A percentile compares a stretch with the other conserved stretches of the same genome.
phyloP scores from a whole-genome alignment of 257 asterid species.

The Solanum commersonii region DNA sequence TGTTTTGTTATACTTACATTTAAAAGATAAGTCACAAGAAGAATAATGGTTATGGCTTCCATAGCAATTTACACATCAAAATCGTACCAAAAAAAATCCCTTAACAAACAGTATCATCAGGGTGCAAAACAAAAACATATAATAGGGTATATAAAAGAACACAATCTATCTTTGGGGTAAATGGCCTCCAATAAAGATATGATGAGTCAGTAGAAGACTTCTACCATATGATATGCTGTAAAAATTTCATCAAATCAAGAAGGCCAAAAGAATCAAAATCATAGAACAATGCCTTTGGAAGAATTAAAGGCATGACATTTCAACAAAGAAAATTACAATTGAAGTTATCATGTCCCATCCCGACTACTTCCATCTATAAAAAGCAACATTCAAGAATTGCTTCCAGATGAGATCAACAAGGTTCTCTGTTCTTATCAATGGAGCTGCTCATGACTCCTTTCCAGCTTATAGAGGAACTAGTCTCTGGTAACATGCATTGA shows the following conservation, averaged over 20 bases:
- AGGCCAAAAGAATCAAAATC: background rate
- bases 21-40: background rate
- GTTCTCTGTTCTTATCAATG: background rate
- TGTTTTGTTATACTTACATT: background rate
- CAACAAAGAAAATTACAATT: background rate
- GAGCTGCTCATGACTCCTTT: background rate
- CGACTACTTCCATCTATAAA: background rate
- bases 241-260: background rate
- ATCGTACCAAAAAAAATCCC: background rate
- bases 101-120: background rate
- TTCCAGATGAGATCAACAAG: background rate
- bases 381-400: background rate
- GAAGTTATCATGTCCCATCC: background rate
- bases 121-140: background rate
- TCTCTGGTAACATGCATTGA: background rate
- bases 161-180: background rate
- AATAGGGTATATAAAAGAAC: background rate
- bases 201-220: background rate
- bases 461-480: background rate
- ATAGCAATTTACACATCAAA: background rate
- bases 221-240: background rate
- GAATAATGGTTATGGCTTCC: background rate
- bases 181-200: background rate
- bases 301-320: background rate
- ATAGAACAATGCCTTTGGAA: background rate